These are phyloP conservation scores for Verticillium nonalfalfae DNA, from an alignment of 2,329 filamentous ascomycete species.

Conservation along the genomic window DNA sequence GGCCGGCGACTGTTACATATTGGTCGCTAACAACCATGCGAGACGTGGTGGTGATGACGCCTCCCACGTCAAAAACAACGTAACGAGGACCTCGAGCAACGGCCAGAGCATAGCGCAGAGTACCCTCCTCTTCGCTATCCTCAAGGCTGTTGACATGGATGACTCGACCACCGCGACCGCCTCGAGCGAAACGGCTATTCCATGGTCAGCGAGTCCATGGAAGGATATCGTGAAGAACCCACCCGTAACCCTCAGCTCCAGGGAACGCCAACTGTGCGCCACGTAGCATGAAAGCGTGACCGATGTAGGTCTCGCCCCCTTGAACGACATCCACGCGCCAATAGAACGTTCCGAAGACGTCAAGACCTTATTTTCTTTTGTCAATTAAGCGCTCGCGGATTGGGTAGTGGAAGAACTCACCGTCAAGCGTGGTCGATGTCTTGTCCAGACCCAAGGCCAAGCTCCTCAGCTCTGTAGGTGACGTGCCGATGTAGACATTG, in stretches of 20 bases:
- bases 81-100: constrained; percentile 34
- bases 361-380: constrained; percentile 5
- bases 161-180: constrained; percentile 26
- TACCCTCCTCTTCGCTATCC: constrained; percentile 21
- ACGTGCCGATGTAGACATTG: constrained; percentile 19
- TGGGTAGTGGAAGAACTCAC: constrained; percentile 1
- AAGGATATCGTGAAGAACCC: not conserved
- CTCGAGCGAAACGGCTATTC: constrained; percentile 20
- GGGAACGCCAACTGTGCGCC: constrained; percentile 26
- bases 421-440: constrained; percentile 2
- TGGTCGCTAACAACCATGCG: constrained; percentile 36
- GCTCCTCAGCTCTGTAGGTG: constrained; percentile 7
- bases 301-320: constrained; percentile 11
- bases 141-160: constrained; percentile 28
- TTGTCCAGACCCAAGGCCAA: constrained; percentile 9
- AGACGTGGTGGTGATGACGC: constrained; percentile 36
- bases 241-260: constrained; percentile 28
- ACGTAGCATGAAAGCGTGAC: constrained; percentile 21
- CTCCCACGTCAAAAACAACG: constrained; percentile 39
- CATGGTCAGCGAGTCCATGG: not conserved
- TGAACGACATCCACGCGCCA: constrained; percentile 22
- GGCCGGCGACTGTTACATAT: constrained; percentile 37
- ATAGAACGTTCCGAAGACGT: constrained; percentile 19
- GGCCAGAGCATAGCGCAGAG: constrained; percentile 26
- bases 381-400: not conserved